A percentile compares a stretch with the other conserved stretches of the same genome.
These are phyloP conservation scores for Blastomyces percursus DNA, from an alignment of 2,329 filamentous ascomycete species.

Conservation along the genomic window DNA sequence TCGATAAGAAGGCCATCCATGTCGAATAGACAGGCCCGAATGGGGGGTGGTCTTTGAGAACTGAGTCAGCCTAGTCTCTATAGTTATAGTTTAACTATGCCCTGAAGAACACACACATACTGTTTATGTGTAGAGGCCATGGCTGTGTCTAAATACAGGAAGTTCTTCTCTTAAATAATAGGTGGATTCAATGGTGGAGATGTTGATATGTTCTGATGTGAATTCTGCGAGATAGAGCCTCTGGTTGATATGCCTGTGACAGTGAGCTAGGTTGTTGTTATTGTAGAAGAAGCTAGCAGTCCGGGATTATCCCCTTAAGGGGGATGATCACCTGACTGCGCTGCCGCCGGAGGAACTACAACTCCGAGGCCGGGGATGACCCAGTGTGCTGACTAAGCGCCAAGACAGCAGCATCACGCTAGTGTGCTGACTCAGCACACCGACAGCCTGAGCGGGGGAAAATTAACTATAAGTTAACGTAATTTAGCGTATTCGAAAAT, in stretches of 20 bases:
- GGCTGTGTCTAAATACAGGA: background rate
- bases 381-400: too few species aligned
- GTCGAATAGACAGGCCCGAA: constrained; percentile 92
- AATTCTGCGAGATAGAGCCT: background rate
- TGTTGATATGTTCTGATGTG: background rate
- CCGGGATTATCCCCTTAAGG: too few species aligned
- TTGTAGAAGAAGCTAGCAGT: too few species aligned
- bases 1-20: constrained; percentile 96
- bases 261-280: too few species aligned
- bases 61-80: background rate
- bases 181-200: background rate
- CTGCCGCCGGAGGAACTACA: too few species aligned
- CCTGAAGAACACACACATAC: background rate
- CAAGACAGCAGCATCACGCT: too few species aligned
- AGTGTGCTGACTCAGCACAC: too few species aligned
- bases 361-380: too few species aligned
- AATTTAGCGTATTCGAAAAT: too few species aligned
- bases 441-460: background rate
- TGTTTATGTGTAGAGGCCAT: constrained; percentile 1
- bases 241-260: too few species aligned
- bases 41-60: constrained; percentile 54
- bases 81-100: background rate
- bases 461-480: too few species aligned
- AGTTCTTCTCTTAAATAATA: background rate
- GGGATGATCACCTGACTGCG: too few species aligned